These are phyloP conservation scores for Leccinum fibrillosum DNA, from an alignment of 768 basidiomycete genomes.

Conservation along the genomic window DNA sequence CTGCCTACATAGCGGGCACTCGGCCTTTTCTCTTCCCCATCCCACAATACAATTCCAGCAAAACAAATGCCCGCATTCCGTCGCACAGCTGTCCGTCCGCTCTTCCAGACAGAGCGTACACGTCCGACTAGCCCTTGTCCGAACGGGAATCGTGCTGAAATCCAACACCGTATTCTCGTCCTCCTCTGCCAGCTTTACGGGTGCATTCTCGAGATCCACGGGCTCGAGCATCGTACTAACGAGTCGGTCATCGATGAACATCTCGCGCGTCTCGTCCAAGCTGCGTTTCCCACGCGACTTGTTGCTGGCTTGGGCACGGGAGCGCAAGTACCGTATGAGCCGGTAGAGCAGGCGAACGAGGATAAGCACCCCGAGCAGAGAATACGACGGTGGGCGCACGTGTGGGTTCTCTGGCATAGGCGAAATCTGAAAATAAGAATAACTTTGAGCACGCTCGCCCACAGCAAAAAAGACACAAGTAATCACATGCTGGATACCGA, in stretches of 20 bases:
- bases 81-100: slow-evolving; percentile 75
- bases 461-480: background rate
- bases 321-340: slow-evolving; percentile 45
- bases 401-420: slow-evolving; percentile 68
- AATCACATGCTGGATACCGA: slow-evolving; percentile 67
- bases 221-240: slow-evolving; percentile 54
- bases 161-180: slow-evolving; percentile 69
- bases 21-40: slow-evolving; percentile 88
- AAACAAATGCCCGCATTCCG: slow-evolving; percentile 88
- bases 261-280: slow-evolving; percentile 33
- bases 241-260: slow-evolving; percentile 57
- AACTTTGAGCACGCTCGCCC: background rate
- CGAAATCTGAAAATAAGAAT: slow-evolving; percentile 54
- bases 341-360: slow-evolving; percentile 62
- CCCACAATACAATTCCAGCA: slow-evolving; percentile 89
- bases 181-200: slow-evolving; percentile 60
- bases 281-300: slow-evolving; percentile 36
- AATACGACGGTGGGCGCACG: slow-evolving; percentile 77
- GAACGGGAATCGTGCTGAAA: slow-evolving; percentile 50
- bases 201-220: slow-evolving; percentile 50
- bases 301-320: slow-evolving; percentile 18
- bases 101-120: slow-evolving; percentile 87
- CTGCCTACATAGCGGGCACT: slow-evolving; percentile 87
- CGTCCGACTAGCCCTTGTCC: slow-evolving; percentile 54
- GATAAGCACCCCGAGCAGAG: slow-evolving; percentile 77